A percentile compares a stretch with the other conserved stretches of the same genome.
Conservation (phyloP, 2,329 filamentous ascomycete species). For the Beauveria rudraprayagi region DNA sequence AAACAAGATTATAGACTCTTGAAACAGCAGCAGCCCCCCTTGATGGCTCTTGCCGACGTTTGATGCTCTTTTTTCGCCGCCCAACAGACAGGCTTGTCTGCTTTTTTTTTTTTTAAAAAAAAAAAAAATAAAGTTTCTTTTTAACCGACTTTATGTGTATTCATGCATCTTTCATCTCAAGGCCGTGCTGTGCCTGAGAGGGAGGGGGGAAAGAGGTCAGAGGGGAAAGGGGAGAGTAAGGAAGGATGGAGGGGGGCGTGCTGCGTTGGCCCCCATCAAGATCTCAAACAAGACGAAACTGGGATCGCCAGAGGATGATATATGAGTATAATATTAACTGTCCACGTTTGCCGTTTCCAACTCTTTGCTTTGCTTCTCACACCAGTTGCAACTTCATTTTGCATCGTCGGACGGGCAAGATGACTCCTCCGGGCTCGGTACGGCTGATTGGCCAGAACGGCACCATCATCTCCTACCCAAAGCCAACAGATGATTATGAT, state of each 20-base stretch:
- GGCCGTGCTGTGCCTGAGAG: too few relatives aligned
- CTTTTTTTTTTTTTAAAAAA: too few relatives aligned
- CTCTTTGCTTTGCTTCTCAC: background rate
- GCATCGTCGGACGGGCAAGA: background rate
- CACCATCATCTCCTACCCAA: background rate
- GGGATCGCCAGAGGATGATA: background rate
- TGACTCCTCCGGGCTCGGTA: background rate
- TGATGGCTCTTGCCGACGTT: too few relatives aligned
- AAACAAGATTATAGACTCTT: too few relatives aligned
- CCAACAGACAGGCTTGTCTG: too few relatives aligned
- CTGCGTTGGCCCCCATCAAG: background rate
- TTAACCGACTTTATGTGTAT: too few relatives aligned
- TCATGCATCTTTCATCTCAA: too few relatives aligned
- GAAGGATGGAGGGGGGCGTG: background rate
- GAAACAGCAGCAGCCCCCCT: too few relatives aligned
- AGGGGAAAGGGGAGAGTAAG: background rate
- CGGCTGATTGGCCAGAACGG: background rate
- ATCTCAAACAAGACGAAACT: background rate
- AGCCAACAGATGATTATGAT: conserved; percentile 8
- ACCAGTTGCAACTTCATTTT: too few relatives aligned
- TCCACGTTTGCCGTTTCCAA: background rate
- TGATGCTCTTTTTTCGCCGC: too few relatives aligned
- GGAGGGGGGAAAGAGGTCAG: background rate
- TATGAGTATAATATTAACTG: background rate
- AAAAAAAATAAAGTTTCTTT: too few relatives aligned